Percentiles rank a stretch among this genome's conserved stretches.
Conservation (phyloP, 2,329 filamentous ascomycete species). For the Setomelanomma holmii region DNA sequence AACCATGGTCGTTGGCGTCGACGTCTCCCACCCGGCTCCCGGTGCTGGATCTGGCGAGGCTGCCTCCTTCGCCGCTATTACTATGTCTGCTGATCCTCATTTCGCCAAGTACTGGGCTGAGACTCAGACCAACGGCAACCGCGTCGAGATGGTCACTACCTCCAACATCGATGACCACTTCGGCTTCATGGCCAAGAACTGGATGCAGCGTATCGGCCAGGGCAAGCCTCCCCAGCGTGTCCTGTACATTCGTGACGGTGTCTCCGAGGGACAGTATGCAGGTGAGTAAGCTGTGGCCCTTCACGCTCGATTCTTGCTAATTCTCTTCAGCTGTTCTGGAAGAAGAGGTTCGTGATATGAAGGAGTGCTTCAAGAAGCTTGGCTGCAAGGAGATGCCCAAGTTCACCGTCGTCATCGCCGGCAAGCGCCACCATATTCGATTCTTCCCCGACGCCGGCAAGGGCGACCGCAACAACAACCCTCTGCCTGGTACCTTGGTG, state of each 20-base stretch:
- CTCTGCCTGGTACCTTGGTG: constrained; percentile 84
- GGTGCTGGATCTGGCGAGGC: constrained; percentile 56
- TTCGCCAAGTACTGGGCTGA: constrained; percentile 77
- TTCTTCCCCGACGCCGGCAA: constrained; percentile 76
- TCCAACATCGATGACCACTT: constrained; percentile 73
- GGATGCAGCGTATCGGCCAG: constrained; percentile 64
- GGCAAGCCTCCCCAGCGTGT: constrained; percentile 72
- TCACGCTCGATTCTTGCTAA: no score
- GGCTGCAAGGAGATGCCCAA: constrained; percentile 59
- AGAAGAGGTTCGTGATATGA: constrained; percentile 77
- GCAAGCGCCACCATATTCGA: constrained; percentile 88
- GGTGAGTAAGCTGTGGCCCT: no score
- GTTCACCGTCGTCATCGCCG: constrained; percentile 86
- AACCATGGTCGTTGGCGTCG: constrained; percentile 87
- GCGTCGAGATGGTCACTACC: constrained; percentile 77
- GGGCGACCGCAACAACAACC: constrained; percentile 79
- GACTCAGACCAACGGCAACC: constrained; percentile 82
- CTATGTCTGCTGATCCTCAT: constrained; percentile 77
- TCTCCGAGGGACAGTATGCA: constrained; percentile 81
- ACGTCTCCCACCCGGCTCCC: constrained; percentile 84
- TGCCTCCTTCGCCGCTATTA: constrained; percentile 83
- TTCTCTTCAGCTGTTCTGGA: constrained; percentile 82
- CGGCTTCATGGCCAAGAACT: constrained; percentile 67
- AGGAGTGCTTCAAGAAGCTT: constrained; percentile 60
- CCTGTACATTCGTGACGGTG: constrained; percentile 93